Percentiles rank a stretch among this genome's conserved stretches.
Conservation (phyloP, 805 yeast species). For the Zygotorulaspora chibaensis region DNA sequence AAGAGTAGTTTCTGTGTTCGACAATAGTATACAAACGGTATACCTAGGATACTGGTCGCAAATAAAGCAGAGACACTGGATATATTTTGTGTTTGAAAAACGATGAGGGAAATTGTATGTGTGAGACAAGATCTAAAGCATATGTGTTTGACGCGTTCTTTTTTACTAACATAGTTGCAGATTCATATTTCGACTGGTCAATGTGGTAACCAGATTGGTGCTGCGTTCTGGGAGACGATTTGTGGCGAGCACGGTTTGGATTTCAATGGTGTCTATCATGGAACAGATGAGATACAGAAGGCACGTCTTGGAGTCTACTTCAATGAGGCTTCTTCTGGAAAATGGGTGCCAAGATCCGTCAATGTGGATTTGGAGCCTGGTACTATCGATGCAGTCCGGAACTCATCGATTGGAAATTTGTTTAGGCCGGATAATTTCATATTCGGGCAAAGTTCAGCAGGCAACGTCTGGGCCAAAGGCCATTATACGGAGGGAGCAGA, state of each 20-base stretch:
- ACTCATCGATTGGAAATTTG: conserved; percentile 75
- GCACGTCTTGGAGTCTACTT: conserved; percentile 75
- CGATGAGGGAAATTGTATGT: conserved; percentile 19
- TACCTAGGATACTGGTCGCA: neutral
- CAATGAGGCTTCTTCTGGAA: conserved; percentile 80
- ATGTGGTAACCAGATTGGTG: conserved; percentile 98
- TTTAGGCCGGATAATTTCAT: conserved; percentile 91
- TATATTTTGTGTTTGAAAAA: neutral
- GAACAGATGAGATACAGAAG: conserved; percentile 49
- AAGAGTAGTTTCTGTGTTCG: too few relatives aligned
- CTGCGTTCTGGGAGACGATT: conserved; percentile 90
- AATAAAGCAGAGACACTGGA: neutral
- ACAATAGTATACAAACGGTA: too few relatives aligned
- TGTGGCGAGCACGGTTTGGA: conserved; percentile 86
- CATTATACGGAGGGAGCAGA: conserved; percentile 97
- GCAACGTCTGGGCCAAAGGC: conserved; percentile 97
- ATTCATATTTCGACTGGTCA: conserved; percentile 96
- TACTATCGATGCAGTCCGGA: conserved; percentile 78
- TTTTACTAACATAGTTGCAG: conserved; percentile 1
- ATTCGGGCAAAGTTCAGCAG: conserved; percentile 88
- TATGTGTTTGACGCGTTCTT: neutral
- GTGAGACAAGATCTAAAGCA: neutral
- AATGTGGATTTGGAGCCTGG: conserved; percentile 93
- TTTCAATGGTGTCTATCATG: conserved; percentile 67
- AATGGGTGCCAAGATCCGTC: conserved; percentile 91